Conservation (phyloP, 2,329 filamentous ascomycete species). For the Venturia asperata region DNA sequence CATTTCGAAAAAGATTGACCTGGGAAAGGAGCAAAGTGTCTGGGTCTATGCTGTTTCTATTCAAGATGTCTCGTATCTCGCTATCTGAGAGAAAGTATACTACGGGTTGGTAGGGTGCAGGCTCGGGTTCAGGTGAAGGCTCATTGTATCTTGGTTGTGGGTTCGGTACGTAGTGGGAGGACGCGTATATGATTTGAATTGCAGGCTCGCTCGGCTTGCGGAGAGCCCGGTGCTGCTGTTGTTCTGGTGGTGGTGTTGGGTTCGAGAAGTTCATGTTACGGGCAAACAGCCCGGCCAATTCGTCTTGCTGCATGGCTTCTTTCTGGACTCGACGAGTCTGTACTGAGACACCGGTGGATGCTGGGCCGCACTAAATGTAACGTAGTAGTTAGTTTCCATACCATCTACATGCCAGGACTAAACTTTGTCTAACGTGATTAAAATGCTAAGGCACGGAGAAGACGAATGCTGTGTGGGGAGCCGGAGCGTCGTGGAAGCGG, state of each 20-base stretch:
- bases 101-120: slow-evolving; percentile 22
- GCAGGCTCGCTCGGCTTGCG: neutral
- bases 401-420: neutral
- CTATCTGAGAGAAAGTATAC: slow-evolving; percentile 27
- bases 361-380: slow-evolving; percentile 37
- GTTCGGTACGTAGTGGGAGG: slow-evolving; percentile 72
- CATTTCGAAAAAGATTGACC: slow-evolving; percentile 69
- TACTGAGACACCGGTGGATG: slow-evolving; percentile 39
- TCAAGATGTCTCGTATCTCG: slow-evolving; percentile 52
- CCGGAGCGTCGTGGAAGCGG: slow-evolving; percentile 35
- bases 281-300: slow-evolving; percentile 73
- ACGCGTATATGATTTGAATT: slow-evolving; percentile 55
- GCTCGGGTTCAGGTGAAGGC: slow-evolving; percentile 28
- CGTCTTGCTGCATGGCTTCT: slow-evolving; percentile 63
- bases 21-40: slow-evolving; percentile 64
- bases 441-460: slow-evolving; percentile 40
- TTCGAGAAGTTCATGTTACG: slow-evolving; percentile 54
- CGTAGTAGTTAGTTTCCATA: slow-evolving; percentile 29
- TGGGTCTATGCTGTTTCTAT: slow-evolving; percentile 63
- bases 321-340: slow-evolving; percentile 31
- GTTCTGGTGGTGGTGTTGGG: slow-evolving; percentile 22
- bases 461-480: slow-evolving; percentile 36
- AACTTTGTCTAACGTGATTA: slow-evolving; percentile 37
- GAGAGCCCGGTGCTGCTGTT: slow-evolving; percentile 26
- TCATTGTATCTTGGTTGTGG: slow-evolving; percentile 22